Evolutionary conservation across 805 yeast species (phyloP), one percentile per base, ranked within the genome.

Genomic region (Clavispora vitiphila): DNA sequence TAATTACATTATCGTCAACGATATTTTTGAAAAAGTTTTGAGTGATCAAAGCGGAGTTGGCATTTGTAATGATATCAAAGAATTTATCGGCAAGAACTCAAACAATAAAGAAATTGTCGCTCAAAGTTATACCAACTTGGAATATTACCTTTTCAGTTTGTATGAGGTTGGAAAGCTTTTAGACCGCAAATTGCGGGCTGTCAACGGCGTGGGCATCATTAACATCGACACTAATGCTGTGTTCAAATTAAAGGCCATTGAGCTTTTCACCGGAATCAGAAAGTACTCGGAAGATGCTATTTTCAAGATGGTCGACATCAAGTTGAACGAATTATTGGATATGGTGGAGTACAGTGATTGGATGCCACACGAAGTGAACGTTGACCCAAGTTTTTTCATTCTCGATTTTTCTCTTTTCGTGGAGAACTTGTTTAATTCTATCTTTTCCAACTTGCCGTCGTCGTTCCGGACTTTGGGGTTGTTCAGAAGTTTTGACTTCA

Each of bases 101-200:
- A 77, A 83, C 10, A 85, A 89, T 47, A 86, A 95, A 56, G 98
- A 91, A 61, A 90, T 88, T 50, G 76, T 88, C 21, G 83, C 96
- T 0, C 98, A 93, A 66, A 86, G 87, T 50, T 72, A 86, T 50
- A 83, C 93, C 43, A 89, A 93, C 59, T 67, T 91, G 54, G 96
- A 91, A 57, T 87, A 86, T 59, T 91, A 90, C 60, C 73, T 86
- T 32, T 79, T 73, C 51, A 87, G 95, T 42, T 76, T 90, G 8
- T 69, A 71, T 39, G 89, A 84, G 58, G 71, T 91, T 37, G 81
- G 80, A n/a, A 65, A 67, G 38, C 55, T 67, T 41, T 58, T 71
- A 25, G 68, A 69, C 47, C 48, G 61, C 14, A 58, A 60, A 39
- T 65, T 69, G 41, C 59, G 66, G 34, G 48, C 50, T 25, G 68